A percentile compares a stretch with the other conserved stretches of the same genome.
Conservation (phyloP, 2,329 filamentous ascomycete genomes). For the Magnaporthales sp. region DNA sequence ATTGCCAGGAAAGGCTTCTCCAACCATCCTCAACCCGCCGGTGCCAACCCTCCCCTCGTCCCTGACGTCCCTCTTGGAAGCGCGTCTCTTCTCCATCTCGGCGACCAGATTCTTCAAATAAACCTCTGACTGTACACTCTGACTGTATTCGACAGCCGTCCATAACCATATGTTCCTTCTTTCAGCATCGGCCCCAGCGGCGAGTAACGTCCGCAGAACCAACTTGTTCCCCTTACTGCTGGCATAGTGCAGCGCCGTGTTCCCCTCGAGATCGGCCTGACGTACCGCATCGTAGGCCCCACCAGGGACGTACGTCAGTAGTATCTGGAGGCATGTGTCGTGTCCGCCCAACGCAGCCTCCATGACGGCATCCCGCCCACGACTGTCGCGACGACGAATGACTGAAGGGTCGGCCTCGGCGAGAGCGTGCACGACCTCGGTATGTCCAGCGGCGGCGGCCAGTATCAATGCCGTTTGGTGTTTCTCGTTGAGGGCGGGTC, state of each 20-base stretch:
- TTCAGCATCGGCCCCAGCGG: slow-evolving; percentile 68
- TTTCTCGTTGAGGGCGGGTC: slow-evolving; percentile 68
- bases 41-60: neutral
- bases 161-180: slow-evolving; percentile 69
- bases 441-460: slow-evolving; percentile 60
- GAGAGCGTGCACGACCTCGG: slow-evolving; percentile 65
- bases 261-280: slow-evolving; percentile 61
- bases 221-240: slow-evolving; percentile 73
- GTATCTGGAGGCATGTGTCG: slow-evolving; percentile 56
- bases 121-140: slow-evolving; percentile 74
- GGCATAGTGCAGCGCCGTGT: slow-evolving; percentile 81
- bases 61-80: neutral
- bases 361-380: slow-evolving; percentile 66
- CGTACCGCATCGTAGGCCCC: slow-evolving; percentile 44
- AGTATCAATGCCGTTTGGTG: slow-evolving; percentile 78
- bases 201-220: slow-evolving; percentile 66
- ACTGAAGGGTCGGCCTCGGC: slow-evolving; percentile 53
- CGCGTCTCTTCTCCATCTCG: slow-evolving; percentile 57
- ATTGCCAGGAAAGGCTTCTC: slow-evolving; percentile 10
- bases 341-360: slow-evolving; percentile 51
- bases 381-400: slow-evolving; percentile 56
- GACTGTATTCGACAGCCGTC: slow-evolving; percentile 76
- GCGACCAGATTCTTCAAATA: slow-evolving; percentile 71
- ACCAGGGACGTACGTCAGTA: slow-evolving; percentile 51
- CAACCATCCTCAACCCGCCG: slow-evolving; percentile 11